A percentile compares a stretch with the other conserved stretches of the same genome.
These are phyloP conservation scores for Candida coquimbonensis DNA, from an alignment of 805 yeast genomes.

Conservation along the genomic window DNA sequence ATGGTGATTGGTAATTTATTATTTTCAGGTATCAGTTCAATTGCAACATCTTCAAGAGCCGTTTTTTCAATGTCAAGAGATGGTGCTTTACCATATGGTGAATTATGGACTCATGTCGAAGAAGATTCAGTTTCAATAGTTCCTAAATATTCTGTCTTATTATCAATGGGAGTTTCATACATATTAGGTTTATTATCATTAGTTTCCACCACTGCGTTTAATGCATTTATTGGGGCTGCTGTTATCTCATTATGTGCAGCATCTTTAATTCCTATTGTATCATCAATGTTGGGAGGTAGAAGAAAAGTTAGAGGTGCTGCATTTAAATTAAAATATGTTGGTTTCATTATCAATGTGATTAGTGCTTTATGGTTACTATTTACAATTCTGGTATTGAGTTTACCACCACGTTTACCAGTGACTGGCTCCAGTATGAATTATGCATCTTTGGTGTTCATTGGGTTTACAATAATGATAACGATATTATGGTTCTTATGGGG, in stretches of 20 bases:
- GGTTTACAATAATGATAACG: slow-evolving; percentile 42
- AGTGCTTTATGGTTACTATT: slow-evolving; percentile 56
- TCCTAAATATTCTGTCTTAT: slow-evolving; percentile 62
- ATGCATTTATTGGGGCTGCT: slow-evolving; percentile 79
- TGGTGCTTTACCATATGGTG: slow-evolving; percentile 64
- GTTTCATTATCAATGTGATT: slow-evolving; percentile 54
- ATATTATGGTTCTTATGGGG: slow-evolving; percentile 57
- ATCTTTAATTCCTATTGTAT: slow-evolving; percentile 66
- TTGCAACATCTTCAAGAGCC: slow-evolving; percentile 78
- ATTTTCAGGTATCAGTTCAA: slow-evolving; percentile 73
- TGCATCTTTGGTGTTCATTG: slow-evolving; percentile 55
- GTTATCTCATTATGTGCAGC: slow-evolving; percentile 71
- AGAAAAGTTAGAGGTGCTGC: slow-evolving; percentile 60
- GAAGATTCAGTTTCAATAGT: slow-evolving; percentile 45
- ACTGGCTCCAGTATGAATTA: slow-evolving; percentile 35
- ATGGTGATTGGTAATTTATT: slow-evolving; percentile 62
- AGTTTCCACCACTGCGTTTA: slow-evolving; percentile 67
- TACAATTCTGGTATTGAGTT: slow-evolving; percentile 55
- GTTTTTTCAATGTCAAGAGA: slow-evolving; percentile 80
- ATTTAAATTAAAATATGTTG: slow-evolving; percentile 53
- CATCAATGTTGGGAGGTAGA: slow-evolving; percentile 54
- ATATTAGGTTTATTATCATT: slow-evolving; percentile 58
- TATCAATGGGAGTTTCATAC: slow-evolving; percentile 57
- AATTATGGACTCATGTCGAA: slow-evolving; percentile 61
- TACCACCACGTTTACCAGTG: slow-evolving; percentile 61